Evolutionary conservation across 2,329 filamentous ascomycete species (phyloP).

Genomic region (Cordyceps cicadae): DNA sequence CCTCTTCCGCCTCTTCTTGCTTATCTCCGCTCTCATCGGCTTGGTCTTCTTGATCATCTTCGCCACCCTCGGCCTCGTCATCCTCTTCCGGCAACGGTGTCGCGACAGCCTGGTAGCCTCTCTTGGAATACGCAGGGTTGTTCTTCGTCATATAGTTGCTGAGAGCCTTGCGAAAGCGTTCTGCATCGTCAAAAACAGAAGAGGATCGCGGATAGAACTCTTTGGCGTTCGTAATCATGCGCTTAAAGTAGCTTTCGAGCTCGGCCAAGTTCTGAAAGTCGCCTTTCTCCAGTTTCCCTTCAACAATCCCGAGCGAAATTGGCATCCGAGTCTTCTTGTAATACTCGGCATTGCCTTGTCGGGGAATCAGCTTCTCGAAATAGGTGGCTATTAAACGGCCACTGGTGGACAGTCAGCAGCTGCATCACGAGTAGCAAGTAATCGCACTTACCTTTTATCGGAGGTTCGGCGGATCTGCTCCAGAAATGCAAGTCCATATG

Average conservation of each 20-base stretch:
- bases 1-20: background rate
- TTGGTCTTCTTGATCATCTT: constrained; percentile 21
- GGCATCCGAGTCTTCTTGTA: constrained; percentile 71
- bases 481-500: constrained; percentile 64
- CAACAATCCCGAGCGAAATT: constrained; percentile 68
- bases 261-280: constrained; percentile 64
- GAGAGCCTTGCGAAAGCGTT: constrained; percentile 75
- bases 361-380: constrained; percentile 64
- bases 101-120: constrained; percentile 60
- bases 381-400: constrained; percentile 66
- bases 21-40: constrained; percentile 26
- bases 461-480: constrained; percentile 66
- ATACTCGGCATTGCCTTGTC: constrained; percentile 61
- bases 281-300: constrained; percentile 61
- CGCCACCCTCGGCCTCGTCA: constrained; percentile 20
- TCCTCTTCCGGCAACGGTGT: constrained; percentile 60
- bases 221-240: constrained; percentile 82
- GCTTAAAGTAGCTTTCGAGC: constrained; percentile 78
- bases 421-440: background rate
- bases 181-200: constrained; percentile 70
- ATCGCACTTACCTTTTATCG: constrained; percentile 65
- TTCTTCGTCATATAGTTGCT: constrained; percentile 82
- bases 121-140: constrained; percentile 71
- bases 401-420: constrained; percentile 32
- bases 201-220: constrained; percentile 70